Conservation (phyloP, 2,329 filamentous ascomycete genomes). For the Huntiella omanensis region DNA sequence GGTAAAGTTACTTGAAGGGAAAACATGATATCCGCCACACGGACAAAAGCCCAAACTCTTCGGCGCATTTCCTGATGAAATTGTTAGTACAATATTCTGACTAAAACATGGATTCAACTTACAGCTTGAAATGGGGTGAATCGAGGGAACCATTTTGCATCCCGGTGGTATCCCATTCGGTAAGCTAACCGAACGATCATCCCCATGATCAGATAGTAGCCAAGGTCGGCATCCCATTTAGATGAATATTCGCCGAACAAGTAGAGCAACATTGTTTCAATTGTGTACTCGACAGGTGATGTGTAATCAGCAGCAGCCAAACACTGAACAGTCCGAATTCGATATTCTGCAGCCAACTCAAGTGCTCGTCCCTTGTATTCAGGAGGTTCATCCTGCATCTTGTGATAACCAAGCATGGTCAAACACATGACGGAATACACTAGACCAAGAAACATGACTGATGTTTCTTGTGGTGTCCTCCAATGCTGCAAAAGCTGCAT, state of each 20-base stretch:
- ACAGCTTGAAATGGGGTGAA: slow-evolving; percentile 55
- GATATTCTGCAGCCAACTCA: slow-evolving; percentile 44
- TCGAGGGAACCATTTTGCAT: slow-evolving; percentile 53
- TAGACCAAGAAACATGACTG: slow-evolving; percentile 60
- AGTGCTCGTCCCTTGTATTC: slow-evolving; percentile 53
- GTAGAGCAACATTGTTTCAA: slow-evolving; percentile 64
- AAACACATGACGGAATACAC: slow-evolving; percentile 60
- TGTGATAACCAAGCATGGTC: slow-evolving; percentile 61
- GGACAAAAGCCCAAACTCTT: slow-evolving; percentile 49
- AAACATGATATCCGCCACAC: slow-evolving; percentile 57
- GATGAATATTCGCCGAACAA: slow-evolving; percentile 57
- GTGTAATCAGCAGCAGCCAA: slow-evolving; percentile 61
- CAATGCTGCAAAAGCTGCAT: slow-evolving; percentile 48
- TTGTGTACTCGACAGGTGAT: slow-evolving; percentile 51
- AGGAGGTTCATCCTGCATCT: slow-evolving; percentile 60
- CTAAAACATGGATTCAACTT: slow-evolving; percentile 16
- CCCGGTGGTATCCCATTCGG: slow-evolving; percentile 62
- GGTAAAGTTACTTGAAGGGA: slow-evolving; percentile 53
- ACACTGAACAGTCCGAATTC: slow-evolving; percentile 58
- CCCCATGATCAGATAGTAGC: slow-evolving; percentile 40
- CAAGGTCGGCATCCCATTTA: slow-evolving; percentile 54
- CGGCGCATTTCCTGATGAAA: slow-evolving; percentile 45
- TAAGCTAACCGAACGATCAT: slow-evolving; percentile 38
- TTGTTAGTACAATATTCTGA: slow-evolving; percentile 1
- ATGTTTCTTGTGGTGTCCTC: slow-evolving; percentile 52